A percentile compares a stretch with the other conserved stretches of the same genome.
These are phyloP conservation scores for Echeveria elegans DNA, from an alignment of 164 flowering plant genomes.

Conservation along the genomic window DNA sequence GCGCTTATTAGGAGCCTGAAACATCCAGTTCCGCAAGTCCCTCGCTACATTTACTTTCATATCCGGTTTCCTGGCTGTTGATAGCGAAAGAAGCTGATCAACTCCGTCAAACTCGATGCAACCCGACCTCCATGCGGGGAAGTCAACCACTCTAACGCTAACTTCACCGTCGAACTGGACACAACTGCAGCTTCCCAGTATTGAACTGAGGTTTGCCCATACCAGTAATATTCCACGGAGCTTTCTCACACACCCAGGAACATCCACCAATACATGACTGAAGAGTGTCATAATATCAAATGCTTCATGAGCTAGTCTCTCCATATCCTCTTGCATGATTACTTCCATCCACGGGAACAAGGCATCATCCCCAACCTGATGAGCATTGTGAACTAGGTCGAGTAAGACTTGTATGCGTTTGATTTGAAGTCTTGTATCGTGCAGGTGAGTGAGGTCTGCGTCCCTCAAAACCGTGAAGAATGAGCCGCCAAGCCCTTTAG, in stretches of 20 bases:
- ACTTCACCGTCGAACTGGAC: constrained; percentile 72
- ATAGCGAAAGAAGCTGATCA: constrained; percentile 56
- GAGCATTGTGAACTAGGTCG: constrained; percentile 85
- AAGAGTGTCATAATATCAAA: constrained; percentile 57
- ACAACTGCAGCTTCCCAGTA: constrained; percentile 82
- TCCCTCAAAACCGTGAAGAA: constrained; percentile 61
- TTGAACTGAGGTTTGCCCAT: constrained; percentile 72
- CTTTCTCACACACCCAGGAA: constrained; percentile 33
- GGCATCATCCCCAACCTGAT: constrained; percentile 90
- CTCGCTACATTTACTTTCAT: constrained; percentile 59
- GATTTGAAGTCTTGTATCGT: constrained; percentile 42
- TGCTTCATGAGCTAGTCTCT: constrained; percentile 63
- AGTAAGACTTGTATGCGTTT: constrained; percentile 50
- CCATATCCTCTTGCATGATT: constrained; percentile 59
- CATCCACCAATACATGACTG: constrained; percentile 34
- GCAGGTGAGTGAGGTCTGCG: constrained; percentile 40
- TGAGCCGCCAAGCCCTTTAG: constrained; percentile 68
- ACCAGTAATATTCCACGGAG: constrained; percentile 61
- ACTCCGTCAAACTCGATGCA: constrained; percentile 65
- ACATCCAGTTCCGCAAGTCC: constrained; percentile 81
- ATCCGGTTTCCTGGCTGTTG: constrained; percentile 74
- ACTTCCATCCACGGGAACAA: constrained; percentile 60
- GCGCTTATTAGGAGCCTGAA: constrained; percentile 48
- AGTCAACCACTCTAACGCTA: constrained; percentile 72
- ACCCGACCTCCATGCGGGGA: constrained; percentile 40